These are phyloP conservation scores for Pyracantha coccinea DNA, from an alignment of 331 rosid genomes.

Conservation along the genomic window DNA sequence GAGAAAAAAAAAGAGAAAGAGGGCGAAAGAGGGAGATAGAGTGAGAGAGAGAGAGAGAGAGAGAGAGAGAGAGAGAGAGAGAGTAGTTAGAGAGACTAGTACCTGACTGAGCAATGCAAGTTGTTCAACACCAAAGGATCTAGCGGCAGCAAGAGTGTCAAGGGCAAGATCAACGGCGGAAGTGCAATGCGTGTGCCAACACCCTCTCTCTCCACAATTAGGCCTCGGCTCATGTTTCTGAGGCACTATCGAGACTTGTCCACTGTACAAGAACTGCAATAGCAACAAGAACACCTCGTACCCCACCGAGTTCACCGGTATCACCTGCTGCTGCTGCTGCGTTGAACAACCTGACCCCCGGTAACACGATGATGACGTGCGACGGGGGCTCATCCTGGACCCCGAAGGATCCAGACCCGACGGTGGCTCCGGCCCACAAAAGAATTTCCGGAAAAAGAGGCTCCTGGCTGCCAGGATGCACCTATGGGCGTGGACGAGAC, in stretches of 20 bases:
- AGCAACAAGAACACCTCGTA: constrained; percentile 78
- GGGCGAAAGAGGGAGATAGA: background rate
- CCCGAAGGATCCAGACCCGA: constrained; percentile 45
- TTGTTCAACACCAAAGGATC: constrained; percentile 93
- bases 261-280: constrained; percentile 94
- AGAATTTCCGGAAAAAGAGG: constrained; percentile 87
- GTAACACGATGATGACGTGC: constrained; percentile 9
- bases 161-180: constrained; percentile 99
- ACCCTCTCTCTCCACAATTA: constrained; percentile 88
- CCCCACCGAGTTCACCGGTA: constrained; percentile 92
- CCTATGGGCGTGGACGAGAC: constrained; percentile 87
- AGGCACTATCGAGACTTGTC: constrained; percentile 89
- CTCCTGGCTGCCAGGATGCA: constrained; percentile 92
- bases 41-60: background rate
- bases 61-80: no score
- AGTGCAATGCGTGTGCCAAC: constrained; percentile 99
- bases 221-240: constrained; percentile 95
- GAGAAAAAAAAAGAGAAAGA: background rate
- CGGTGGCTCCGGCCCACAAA: constrained; percentile 79
- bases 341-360: background rate
- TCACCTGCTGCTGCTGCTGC: constrained; percentile 28
- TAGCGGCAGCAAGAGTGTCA: constrained; percentile 86
- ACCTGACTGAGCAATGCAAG: constrained; percentile 98
- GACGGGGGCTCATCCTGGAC: constrained; percentile 6
- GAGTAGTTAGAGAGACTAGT: background rate